Evolutionary conservation across 202 grass and related monocot species (phyloP).

Genomic region (Schoenoplectus tabernaemontani): DNA sequence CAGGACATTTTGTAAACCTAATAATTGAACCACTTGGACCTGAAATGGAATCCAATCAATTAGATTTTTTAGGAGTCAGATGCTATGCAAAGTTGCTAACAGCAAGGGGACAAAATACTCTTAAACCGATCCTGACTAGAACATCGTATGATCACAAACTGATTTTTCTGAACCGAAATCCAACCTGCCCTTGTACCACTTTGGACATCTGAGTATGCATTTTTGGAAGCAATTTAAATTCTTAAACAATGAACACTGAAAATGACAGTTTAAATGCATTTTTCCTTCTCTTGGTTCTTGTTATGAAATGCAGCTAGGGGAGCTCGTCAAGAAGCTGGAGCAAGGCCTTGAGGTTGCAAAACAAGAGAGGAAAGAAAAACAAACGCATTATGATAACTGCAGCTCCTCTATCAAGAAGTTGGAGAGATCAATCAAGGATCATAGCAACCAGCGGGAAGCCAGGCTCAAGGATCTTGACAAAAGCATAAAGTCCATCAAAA

Average conservation of each 20-base stretch:
- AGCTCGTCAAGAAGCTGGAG: constrained; percentile 82
- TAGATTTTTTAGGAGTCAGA: background rate
- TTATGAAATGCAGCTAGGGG: constrained; percentile 50
- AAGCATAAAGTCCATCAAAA: constrained; percentile 80
- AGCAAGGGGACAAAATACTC: background rate
- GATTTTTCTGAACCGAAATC: background rate
- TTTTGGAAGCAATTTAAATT: too few species aligned
- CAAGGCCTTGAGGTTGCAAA: constrained; percentile 69
- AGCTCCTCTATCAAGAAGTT: constrained; percentile 51
- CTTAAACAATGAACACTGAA: background rate
- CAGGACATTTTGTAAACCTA: background rate
- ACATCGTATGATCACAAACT: background rate
- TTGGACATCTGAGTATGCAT: background rate
- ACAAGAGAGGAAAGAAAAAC: constrained; percentile 47
- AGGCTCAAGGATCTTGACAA: constrained; percentile 76
- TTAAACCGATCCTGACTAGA: background rate
- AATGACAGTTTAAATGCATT: background rate
- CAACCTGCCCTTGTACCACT: background rate
- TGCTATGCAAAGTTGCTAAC: background rate
- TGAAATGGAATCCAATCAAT: background rate
- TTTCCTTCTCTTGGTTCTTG: background rate
- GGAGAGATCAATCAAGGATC: constrained; percentile 66
- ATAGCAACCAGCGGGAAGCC: constrained; percentile 64
- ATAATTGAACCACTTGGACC: background rate
- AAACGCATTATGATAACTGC: constrained; percentile 50